Evolutionary conservation across 352 stramenopile genomes (phyloP), one percentile per base, ranked within the genome.

Genomic region (Albugo laibachii): DNA sequence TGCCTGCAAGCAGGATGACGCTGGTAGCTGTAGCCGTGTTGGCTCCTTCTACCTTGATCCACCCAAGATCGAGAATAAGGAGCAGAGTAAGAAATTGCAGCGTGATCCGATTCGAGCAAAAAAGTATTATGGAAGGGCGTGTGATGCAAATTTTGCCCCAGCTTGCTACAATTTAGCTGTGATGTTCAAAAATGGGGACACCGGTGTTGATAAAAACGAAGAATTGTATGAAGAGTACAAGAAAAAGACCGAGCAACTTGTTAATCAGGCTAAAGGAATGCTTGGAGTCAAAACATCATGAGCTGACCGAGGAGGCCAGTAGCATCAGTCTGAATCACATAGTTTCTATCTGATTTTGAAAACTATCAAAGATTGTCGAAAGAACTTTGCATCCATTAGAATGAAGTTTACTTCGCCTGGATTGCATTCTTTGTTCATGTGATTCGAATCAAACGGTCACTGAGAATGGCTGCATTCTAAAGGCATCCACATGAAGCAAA

Each of bases 101-200:
- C 73, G 72, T 34, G 55, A 89, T 48, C 59, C 60, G 13, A 52
- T 59, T 24, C 51, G 63, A 46, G 79, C 79, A 12, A 85, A 88
- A 36, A 57, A 44, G 16, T 89, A 78, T 47, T 49, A 89, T 8
- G 65, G 82, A 51, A 63, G 63, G 19, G 76, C 79, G 13, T 92
- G 79, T 43, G 74, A 86, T 39, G 68, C 72, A 51, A 89, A 87
- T 54, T 87, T 85, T 49, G 79, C 76, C 13, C 79, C 79, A 44
- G 79, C 79, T 35, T 92, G 79, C 58, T 77, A 92, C 57, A 92
- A 92, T 47, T 55, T 92, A 34, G 79, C 79, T 3, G 79, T 92
- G 35, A 86, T 89, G 76, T 89, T 73, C 70, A 89, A 88, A 58
- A 86, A 83, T 35, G 79, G 79, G 31, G 79, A 92, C 54, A 60